Percentiles rank a stretch among this genome's conserved stretches.
phyloP scores from a whole-genome alignment of 129 eudicot species.

The Logfia minima region DNA sequence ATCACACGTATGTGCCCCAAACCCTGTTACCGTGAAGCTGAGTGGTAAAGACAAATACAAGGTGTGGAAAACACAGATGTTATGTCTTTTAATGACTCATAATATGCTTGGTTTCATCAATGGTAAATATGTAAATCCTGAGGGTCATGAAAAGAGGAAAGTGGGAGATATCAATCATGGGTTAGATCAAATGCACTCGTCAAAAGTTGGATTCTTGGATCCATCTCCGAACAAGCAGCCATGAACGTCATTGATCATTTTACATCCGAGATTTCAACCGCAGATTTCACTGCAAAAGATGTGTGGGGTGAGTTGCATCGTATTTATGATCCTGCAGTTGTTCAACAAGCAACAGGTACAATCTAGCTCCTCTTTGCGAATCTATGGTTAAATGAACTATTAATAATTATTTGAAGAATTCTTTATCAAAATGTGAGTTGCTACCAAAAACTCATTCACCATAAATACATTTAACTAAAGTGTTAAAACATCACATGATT shows the following conservation, averaged over 20 bases:
- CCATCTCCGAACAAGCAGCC: not conserved
- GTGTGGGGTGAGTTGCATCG: slow-evolving; percentile 12
- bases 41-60: not conserved
- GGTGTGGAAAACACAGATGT: not conserved
- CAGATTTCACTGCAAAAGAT: slow-evolving; percentile 19
- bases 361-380: not conserved
- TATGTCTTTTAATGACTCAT: not conserved
- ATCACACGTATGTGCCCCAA: not conserved
- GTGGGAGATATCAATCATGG: not conserved
- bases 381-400: not conserved
- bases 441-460: no score
- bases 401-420: no score
- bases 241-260: not conserved
- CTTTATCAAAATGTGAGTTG: no score
- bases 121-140: not conserved
- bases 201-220: slow-evolving; percentile 1
- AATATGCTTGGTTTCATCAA: not conserved
- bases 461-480: no score
- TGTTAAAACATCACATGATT: no score
- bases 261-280: not conserved
- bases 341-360: not conserved
- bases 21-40: not conserved
- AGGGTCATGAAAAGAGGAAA: not conserved
- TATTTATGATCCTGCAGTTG: not conserved
- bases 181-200: not conserved